These are phyloP conservation scores for Nakaseomyces uthaithaninus DNA, from an alignment of 1,139 yeast genomes.

Conservation along the genomic window DNA sequence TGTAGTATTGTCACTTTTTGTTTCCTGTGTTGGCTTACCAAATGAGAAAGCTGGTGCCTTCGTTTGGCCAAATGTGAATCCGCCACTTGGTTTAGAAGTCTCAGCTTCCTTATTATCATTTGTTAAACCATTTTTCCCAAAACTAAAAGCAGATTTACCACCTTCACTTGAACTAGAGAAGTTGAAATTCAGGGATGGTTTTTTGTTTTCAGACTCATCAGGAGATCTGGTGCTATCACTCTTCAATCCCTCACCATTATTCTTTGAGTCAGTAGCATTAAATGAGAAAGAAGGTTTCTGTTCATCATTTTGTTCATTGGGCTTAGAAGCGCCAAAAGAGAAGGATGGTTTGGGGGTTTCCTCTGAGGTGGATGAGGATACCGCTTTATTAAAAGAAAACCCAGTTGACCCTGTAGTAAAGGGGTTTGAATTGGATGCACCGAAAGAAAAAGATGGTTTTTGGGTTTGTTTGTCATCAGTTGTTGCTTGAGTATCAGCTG, in stretches of 20 bases:
- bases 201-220: constrained; percentile 8
- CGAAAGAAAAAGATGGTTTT: constrained; percentile 29
- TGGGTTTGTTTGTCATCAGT: constrained; percentile 3
- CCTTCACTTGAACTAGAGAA: constrained; percentile 10
- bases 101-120: constrained; percentile 11
- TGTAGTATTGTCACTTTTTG: background rate
- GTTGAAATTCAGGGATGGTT: constrained; percentile 33
- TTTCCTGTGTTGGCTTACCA: constrained; percentile 14
- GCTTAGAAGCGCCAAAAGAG: constrained; percentile 15
- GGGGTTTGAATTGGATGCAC: constrained; percentile 9
- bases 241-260: constrained; percentile 12
- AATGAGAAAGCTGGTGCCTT: constrained; percentile 29
- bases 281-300: constrained; percentile 32
- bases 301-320: constrained; percentile 8
- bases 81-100: constrained; percentile 6
- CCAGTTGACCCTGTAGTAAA: constrained; percentile 14
- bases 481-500: background rate
- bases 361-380: constrained; percentile 14
- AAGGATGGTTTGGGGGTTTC: constrained; percentile 14
- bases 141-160: constrained; percentile 24
- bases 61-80: constrained; percentile 9
- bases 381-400: constrained; percentile 26
- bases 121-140: constrained; percentile 21
- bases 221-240: background rate
- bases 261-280: constrained; percentile 15